A percentile compares a stretch with the other conserved stretches of the same genome.
phyloP scores from a whole-genome alignment of 495 filamentous ascomycete genomes.

The Penicillium roqueforti region DNA sequence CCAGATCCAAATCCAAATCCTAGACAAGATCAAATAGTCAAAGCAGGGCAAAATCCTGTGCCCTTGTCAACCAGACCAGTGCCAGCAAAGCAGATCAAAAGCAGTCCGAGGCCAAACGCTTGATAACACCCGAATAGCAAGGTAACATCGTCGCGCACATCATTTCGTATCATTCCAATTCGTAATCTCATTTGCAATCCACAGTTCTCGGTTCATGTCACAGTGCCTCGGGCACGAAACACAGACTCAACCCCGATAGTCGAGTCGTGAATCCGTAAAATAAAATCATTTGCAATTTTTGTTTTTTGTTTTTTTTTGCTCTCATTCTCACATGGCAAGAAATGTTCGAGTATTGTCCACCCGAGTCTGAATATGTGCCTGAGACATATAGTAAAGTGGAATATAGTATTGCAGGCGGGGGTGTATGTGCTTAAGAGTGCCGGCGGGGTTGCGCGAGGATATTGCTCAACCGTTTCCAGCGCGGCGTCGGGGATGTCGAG shows the following conservation, averaged over 20 bases:
- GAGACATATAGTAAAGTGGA: not conserved
- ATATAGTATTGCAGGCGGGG: not conserved
- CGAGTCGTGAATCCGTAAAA: not conserved
- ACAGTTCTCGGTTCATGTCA: not conserved
- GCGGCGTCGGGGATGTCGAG: slow-evolving; percentile 31
- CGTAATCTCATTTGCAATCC: slow-evolving; percentile 1
- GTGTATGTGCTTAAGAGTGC: slow-evolving; percentile 12
- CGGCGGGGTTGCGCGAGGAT: slow-evolving; percentile 33
- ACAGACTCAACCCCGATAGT: not conserved
- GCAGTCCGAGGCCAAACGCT: not conserved
- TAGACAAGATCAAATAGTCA: not conserved
- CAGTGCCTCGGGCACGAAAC: not conserved
- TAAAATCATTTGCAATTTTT: not conserved
- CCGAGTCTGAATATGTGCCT: not conserved
- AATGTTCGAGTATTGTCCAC: not conserved
- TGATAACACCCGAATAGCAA: not conserved
- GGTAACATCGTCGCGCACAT: not conserved
- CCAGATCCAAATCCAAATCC: not conserved
- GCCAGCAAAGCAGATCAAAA: not conserved
- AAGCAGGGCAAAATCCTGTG: not conserved
- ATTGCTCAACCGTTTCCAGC: slow-evolving; percentile 41
- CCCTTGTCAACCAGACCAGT: slow-evolving; percentile 4
- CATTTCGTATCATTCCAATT: slow-evolving; percentile 5
- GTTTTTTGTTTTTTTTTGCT: not conserved
- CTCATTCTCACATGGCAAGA: not conserved